Base-by-base conservation (phyloP, 106 monocot genomes). In the Acanthochlamys bracteata region DNA sequence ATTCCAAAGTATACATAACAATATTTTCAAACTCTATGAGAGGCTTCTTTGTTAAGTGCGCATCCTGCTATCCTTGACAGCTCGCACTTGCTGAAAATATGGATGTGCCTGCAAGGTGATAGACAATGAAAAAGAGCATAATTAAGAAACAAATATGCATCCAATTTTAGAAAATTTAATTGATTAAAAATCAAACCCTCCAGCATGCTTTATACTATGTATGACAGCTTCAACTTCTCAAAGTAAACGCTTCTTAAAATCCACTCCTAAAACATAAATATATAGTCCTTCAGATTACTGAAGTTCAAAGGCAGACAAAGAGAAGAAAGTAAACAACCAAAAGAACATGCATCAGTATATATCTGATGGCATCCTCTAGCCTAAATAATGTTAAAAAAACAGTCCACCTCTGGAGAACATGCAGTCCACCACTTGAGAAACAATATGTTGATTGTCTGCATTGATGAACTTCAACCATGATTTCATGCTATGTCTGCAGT, bases 381-480 rank as follows among this genome's bases (percentile, higher is more conserved):
- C 33, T 33, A 33, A 33, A 33, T 33, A 33, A 33, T 33, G 33
- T 6, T 33, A 33, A 3, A 33, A 33, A 33, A 12, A 49, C 12
- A 17, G 49, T 49, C 49, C 17, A 17, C 15, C 33, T 33, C 33
- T 14, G 49, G 13, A 45, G 43, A 45, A 45, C 43, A 13, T 9
- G 43, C 43, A 45, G 10, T 13, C 7, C 13, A 54, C 53, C 53
- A 16, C 53, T 54, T 10, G 53, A 10, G 53, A 86, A 69, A 86
- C 82, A 25, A 91, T 65, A 76, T 86, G 86, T 53, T 91, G 86
- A 42, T 86, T 91, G 55, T 86, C 83, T 17, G 80, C 64, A 80
- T 83, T 91, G 53, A 91, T 83, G 67, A 86, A 91, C 39, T 79
- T 91, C 10, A 80, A 80, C 90, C 90, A 91, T 52, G 83, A 83